Conservation (phyloP, 108 stramenopile species). For the Parietichytrium sp. region DNA sequence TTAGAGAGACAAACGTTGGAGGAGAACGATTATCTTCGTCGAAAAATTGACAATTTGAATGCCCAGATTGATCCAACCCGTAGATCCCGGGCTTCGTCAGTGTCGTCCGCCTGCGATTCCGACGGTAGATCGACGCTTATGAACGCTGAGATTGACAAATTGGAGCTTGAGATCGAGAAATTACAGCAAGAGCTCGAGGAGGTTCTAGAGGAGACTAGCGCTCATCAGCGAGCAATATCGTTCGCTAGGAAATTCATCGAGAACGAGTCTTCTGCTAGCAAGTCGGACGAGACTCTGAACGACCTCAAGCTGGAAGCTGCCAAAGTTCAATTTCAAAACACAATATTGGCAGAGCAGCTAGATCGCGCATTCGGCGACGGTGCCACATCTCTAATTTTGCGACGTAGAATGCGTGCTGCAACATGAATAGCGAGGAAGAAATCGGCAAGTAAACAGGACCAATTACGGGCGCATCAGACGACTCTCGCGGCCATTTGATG, state of each 20-base stretch:
- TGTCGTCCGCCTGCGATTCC: neutral
- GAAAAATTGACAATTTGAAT: neutral
- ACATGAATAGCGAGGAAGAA: neutral
- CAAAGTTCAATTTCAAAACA: neutral
- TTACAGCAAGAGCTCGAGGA: neutral
- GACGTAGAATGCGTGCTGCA: neutral
- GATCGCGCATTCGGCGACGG: no score
- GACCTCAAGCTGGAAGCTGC: neutral
- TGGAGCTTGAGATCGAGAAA: neutral
- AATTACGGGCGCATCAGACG: no score
- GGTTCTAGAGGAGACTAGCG: constrained; percentile 16
- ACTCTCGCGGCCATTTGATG: no score
- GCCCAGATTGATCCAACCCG: neutral
- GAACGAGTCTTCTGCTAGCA: neutral
- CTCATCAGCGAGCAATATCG: constrained; percentile 28
- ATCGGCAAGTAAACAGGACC: no score
- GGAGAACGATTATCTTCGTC: constrained; percentile 10
- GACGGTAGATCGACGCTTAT: neutral
- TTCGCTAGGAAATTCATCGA: neutral
- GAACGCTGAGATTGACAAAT: neutral
- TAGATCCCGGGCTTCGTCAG: neutral
- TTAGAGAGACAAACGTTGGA: constrained; percentile 21
- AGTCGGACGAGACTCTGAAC: neutral
- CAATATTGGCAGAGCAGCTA: neutral
- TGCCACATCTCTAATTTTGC: neutral